Conservation (phyloP, 352 stramenopile genomes). For the Pseudoperonospora humuli region DNA sequence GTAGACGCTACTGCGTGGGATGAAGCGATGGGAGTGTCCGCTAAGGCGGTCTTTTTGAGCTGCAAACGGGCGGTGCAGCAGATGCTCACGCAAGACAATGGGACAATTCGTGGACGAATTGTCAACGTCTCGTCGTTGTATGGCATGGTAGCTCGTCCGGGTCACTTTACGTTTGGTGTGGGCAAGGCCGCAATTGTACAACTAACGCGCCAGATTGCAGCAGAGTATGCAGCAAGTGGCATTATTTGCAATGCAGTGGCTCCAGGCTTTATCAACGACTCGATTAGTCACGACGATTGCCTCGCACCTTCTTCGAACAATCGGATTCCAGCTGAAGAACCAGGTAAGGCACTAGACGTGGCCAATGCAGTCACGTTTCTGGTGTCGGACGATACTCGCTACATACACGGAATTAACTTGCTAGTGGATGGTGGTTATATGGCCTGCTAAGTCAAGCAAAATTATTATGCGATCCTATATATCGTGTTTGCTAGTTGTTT, state of each 20-base stretch:
- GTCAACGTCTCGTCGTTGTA: conserved; percentile 59
- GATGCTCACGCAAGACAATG: conserved; percentile 53
- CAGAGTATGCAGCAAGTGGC: conserved; percentile 49
- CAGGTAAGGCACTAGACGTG: conserved; percentile 54
- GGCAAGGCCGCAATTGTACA: conserved; percentile 56
- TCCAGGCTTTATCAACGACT: conserved; percentile 57
- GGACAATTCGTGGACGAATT: conserved; percentile 44
- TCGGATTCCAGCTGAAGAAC: conserved; percentile 44
- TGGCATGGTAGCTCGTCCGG: conserved; percentile 48
- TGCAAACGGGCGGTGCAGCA: conserved; percentile 60
- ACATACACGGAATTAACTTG: conserved; percentile 56
- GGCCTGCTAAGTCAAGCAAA: conserved; percentile 29
- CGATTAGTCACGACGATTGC: conserved; percentile 46
- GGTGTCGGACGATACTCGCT: conserved; percentile 52
- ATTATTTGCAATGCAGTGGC: conserved; percentile 59
- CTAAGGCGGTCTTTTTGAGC: conserved; percentile 58
- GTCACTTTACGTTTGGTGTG: conserved; percentile 58
- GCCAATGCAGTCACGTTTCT: conserved; percentile 65
- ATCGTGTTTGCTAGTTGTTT: conserved; percentile 3
- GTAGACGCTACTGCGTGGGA: conserved; percentile 43
- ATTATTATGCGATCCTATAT: background rate
- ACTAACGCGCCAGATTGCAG: conserved; percentile 55
- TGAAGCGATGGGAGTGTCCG: conserved; percentile 47
- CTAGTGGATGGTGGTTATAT: conserved; percentile 53
- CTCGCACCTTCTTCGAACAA: conserved; percentile 36